Evolutionary conservation across 129 eudicot genomes (phyloP), one percentile per base, ranked within the genome.

Genomic region (Flaveria linearis): DNA sequence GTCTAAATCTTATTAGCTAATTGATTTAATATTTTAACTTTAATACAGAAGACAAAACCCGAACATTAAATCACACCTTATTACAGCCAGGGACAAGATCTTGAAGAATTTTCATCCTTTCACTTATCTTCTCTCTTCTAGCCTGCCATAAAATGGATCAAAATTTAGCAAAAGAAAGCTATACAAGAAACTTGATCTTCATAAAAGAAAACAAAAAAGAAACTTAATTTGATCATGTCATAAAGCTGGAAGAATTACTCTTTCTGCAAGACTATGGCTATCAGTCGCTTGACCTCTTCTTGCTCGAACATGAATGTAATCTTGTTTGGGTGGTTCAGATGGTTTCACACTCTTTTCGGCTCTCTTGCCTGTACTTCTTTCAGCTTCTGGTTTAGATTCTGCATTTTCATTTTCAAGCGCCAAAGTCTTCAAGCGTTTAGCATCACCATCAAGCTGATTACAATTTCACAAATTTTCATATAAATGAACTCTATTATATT

Each of bases 261-360:
- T 87, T 84, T 94, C 98, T 30, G 98, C 98, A 42, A 93, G 76
- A 83, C 98, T 93, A 83, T 93, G 98, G 84, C 98, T 93, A 84
- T 93, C 98, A 14, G 98, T 94, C 47, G 98, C 98, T 91, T 94
- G 98, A 70, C 98, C 98, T 73, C 98, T 82, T 78, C 98, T 82
- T 41, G 98, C 98, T 72, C 98, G 89, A 60, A 94, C 98, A 28
- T 94, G 98, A 57, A 94, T 94, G 80, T 88, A 94, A 82, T 94
- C 98, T 82, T 88, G 97, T 79, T 94, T 94, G 18, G 96, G 80
- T 11, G 90, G 93, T 30, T 94, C 97, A 25, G 87, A 20, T 23
- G 86, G 87, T 74, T 88, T 90, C 78, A 71, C 63, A 74, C 80
- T 53, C 65, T 76, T 75, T 60, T 88, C 96, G 30, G 79, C 68